Percentiles rank a stretch among this genome's conserved stretches.
phyloP scores from a whole-genome alignment of 2,329 filamentous ascomycete genomes.

The Didymella arachidicola region DNA sequence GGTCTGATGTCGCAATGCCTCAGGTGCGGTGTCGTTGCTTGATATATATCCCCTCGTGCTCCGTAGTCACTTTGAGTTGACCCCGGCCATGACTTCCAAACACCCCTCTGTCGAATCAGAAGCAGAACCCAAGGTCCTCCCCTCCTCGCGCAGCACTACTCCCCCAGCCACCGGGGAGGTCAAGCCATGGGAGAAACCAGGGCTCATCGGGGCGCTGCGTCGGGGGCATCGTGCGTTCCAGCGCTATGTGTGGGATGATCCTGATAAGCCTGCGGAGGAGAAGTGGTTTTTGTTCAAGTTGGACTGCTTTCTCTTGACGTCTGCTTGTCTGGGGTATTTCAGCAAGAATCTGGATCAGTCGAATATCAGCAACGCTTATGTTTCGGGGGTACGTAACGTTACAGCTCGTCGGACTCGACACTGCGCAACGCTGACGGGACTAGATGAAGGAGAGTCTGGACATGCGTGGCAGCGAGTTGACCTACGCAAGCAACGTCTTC shows the following conservation, averaged over 20 bases:
- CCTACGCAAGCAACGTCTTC: conserved; percentile 40
- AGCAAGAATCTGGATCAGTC: conserved; percentile 39
- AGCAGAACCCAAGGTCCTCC: conserved; percentile 6
- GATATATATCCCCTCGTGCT: background rate
- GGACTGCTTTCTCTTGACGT: conserved; percentile 37
- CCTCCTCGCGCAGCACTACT: conserved; percentile 19
- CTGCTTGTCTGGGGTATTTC: conserved; percentile 39
- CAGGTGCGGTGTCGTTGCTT: background rate
- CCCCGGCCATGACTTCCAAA: conserved; percentile 16
- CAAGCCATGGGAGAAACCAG: conserved; percentile 28
- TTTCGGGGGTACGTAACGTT: conserved; percentile 41
- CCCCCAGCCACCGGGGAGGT: background rate
- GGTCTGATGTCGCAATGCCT: conserved; percentile 13
- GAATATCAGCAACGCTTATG: conserved; percentile 43
- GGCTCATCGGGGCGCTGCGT: conserved; percentile 23
- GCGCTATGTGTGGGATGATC: conserved; percentile 34
- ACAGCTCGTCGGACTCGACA: too few relatives aligned
- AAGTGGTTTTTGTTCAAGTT: conserved; percentile 43
- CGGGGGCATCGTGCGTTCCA: conserved; percentile 25
- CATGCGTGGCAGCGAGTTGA: conserved; percentile 44
- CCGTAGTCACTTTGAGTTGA: too few relatives aligned
- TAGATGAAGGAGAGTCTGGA: conserved; percentile 43
- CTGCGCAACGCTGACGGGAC: background rate
- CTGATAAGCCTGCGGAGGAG: conserved; percentile 27
- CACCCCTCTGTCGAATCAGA: conserved; percentile 4